These are phyloP conservation scores for Myriosclerotinia scirpicola DNA, from an alignment of 2,329 filamentous ascomycete genomes.

Conservation along the genomic window DNA sequence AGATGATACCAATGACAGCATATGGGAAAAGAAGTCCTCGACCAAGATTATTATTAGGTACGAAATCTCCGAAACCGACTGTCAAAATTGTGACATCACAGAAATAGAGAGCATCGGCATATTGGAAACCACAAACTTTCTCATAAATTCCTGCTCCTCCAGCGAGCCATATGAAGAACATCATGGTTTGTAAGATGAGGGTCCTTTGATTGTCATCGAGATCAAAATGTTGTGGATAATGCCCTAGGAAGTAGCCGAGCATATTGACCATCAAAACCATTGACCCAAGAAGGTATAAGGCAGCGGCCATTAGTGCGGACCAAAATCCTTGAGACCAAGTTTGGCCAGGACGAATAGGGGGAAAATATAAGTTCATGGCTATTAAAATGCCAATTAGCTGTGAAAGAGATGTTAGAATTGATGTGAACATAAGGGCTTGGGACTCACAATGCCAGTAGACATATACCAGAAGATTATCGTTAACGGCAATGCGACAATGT, in stretches of 20 bases:
- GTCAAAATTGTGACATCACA: conserved; percentile 62
- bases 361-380: conserved; percentile 55
- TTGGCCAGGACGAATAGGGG: conserved; percentile 47
- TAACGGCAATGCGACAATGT: conserved; percentile 65
- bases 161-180: conserved; percentile 68
- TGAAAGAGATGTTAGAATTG: conserved; percentile 15
- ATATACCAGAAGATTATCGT: conserved; percentile 68
- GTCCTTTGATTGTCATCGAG: conserved; percentile 67
- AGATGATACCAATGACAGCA: conserved; percentile 66
- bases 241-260: conserved; percentile 66
- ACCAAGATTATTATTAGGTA: conserved; percentile 51
- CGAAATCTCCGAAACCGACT: conserved; percentile 62
- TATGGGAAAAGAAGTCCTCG: conserved; percentile 66
- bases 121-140: conserved; percentile 56
- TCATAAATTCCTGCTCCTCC: conserved; percentile 63
- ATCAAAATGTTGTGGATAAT: conserved; percentile 66
- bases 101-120: conserved; percentile 60
- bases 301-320: conserved; percentile 65
- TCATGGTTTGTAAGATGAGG: conserved; percentile 68
- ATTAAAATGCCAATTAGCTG: conserved; percentile 59
- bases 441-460: conserved; percentile 58
- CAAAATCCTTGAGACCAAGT: conserved; percentile 68
- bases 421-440: conserved; percentile 40
- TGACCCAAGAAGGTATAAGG: conserved; percentile 61
- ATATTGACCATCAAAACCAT: conserved; percentile 68